Evolutionary conservation across 2,329 filamentous ascomycete species (phyloP), one percentile per base, ranked within the genome.

Genomic region (Curvularia spicifera): DNA sequence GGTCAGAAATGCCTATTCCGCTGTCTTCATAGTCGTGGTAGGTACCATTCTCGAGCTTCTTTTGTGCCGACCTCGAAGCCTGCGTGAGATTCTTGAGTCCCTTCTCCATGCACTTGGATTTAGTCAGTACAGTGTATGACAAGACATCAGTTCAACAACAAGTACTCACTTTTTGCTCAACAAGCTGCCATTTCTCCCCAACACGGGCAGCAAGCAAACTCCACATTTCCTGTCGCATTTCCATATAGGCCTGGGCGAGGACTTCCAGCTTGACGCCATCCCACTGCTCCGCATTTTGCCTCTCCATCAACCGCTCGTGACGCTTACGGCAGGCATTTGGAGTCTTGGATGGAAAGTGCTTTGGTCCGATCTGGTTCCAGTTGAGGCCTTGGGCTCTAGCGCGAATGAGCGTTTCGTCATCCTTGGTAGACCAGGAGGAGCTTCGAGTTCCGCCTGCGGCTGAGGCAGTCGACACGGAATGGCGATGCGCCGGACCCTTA

Each of bases 241-340:
- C 83, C 85, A 92, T 91, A 78, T 96, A 96, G 72, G 90, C 89
- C 73, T 85, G 86, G 37, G 91, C 90, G 40, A 96, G 81, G 9
- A 83, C 82, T 73, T 94, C 90, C 24, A 93, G 81, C 79, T 91
- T 91, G 65, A 88, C 82, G 20, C 85, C 85, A 69, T 94, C 90
- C 89, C 91, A 95, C 70, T 93, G 89, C 68, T 91, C 89, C 47
- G 87, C 85, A 57, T 88, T 87, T 72, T 82, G 72, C 65, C 89
- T 87, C 78, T 94, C 90, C 83, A 94, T 88, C 65, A 96, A 80
- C 40, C 92, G 85, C 78, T 96, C 92, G 70, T 96, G 91, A 54
- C 92, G 87, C 80, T 96, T 96, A 64, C 92, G 90, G 78, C 92
- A 96, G 18, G 93, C 93, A 74, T 95, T 95, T 57, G 89, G 78